A percentile compares a stretch with the other conserved stretches of the same genome.
Evolutionary conservation across 495 filamentous ascomycete genomes (phyloP).

Genomic region (Hamigera avellanea): DNA sequence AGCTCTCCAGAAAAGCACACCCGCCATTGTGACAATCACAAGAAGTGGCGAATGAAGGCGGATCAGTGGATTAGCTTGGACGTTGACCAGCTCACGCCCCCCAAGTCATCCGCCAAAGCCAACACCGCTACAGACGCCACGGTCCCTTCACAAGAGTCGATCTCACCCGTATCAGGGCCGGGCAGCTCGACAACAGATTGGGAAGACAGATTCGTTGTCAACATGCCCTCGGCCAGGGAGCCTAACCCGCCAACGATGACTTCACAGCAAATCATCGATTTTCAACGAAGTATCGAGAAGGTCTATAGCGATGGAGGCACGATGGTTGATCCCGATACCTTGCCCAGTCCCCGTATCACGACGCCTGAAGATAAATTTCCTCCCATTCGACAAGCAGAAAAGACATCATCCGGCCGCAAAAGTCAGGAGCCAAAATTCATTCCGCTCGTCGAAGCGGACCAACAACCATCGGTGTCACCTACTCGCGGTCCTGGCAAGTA

Average conservation of each 20-base stretch:
- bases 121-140: constrained; percentile 18
- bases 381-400: constrained; percentile 3
- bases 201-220: constrained; percentile 35
- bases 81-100: constrained; percentile 7
- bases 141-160: constrained; percentile 17
- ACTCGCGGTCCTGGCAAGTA: constrained; percentile 11
- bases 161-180: constrained; percentile 24
- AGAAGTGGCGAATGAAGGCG: constrained; percentile 14
- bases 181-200: constrained; percentile 24
- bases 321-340: constrained; percentile 21
- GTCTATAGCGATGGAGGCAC: constrained; percentile 16
- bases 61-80: constrained; percentile 15
- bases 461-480: constrained; percentile 1
- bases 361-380: constrained; percentile 14
- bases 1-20: constrained; percentile 3
- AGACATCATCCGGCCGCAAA: neutral
- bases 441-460: constrained; percentile 4
- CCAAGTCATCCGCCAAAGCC: constrained; percentile 10
- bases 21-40: constrained; percentile 7
- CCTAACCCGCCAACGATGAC: constrained; percentile 33
- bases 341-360: constrained; percentile 20
- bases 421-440: neutral
- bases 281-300: constrained; percentile 27
- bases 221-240: constrained; percentile 35
- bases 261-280: constrained; percentile 26